Base-by-base conservation (phyloP, 176 grass and related monocot species). In the Triticum dicoccoides region DNA sequence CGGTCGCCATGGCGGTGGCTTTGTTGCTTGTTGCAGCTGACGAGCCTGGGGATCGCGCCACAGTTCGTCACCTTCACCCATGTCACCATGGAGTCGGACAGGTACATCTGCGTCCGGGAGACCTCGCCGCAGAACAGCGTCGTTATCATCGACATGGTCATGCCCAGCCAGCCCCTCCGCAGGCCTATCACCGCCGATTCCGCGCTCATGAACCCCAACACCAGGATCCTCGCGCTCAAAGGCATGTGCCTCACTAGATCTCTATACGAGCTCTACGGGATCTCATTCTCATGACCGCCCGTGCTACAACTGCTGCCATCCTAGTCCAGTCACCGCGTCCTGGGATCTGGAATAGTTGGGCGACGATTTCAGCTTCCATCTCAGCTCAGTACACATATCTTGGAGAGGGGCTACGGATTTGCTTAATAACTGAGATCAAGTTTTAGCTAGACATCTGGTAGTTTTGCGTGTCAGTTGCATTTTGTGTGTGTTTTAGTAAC, bases 51-150 rank as follows among this genome's bases (percentile, higher is more conserved):
- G 76, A 96, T 99, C 69, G 93, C 90, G 89, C 89, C 92, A 69
- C 94, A 99, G 87, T 99, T 99, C 90, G 90, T 99, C 77, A 99
- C 97, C 73, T 99, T 99, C 75, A 99, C 97, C 41, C 97, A 99
- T 21, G 97, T 99, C 59, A 99, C 97, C 24, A 99, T 99, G 97
- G 97, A 99, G 87, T 96, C 94, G 10, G 97, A 99, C 30, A 99
- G 94, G 80, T 99, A 99, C 88, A 93, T 99, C 82, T 99, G 97
- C 72, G 94, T 99, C 38, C 91, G 97, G 78, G 97, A 99, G 89
- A 99, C 97, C 21, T 94, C 97, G 2, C 97, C 97, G 39, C 97
- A 99, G 85, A 99, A 99, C 76, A 99, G 97, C 69, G 94, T 99
- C 66, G 94, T 99, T 85, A 91, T 99, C 91, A 38, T 99, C 77